phyloP scores from a whole-genome alignment of 2,329 filamentous ascomycete genomes.

The Alternaria panax region DNA sequence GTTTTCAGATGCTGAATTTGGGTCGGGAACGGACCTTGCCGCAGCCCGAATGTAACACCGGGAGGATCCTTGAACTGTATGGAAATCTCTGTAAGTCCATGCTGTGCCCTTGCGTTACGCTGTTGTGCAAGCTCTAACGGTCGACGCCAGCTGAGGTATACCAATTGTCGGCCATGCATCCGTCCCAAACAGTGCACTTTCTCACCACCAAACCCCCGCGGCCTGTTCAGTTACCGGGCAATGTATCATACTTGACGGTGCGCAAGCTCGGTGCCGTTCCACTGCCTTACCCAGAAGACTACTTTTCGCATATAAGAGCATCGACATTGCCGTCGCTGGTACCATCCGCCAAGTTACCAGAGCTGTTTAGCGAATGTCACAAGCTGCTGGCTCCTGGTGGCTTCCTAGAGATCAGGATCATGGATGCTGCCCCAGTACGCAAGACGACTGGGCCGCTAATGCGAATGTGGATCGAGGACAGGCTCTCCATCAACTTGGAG shows the following conservation, averaged over 20 bases:
- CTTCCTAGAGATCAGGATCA: slow-evolving; percentile 65
- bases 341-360: slow-evolving; percentile 63
- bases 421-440: slow-evolving; percentile 67
- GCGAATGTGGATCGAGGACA: slow-evolving; percentile 67
- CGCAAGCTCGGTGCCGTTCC: slow-evolving; percentile 53
- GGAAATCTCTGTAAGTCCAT: slow-evolving; percentile 49
- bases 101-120: slow-evolving; percentile 21
- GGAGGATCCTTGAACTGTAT: slow-evolving; percentile 49
- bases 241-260: slow-evolving; percentile 40
- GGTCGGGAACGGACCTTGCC: slow-evolving; percentile 32
- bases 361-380: slow-evolving; percentile 64
- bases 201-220: slow-evolving; percentile 44
- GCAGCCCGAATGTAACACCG: slow-evolving; percentile 39
- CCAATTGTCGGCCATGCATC: slow-evolving; percentile 54
- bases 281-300: slow-evolving; percentile 56
- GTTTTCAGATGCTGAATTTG: slow-evolving; percentile 54
- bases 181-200: slow-evolving; percentile 47
- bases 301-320: slow-evolving; percentile 50
- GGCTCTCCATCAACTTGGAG: slow-evolving; percentile 67
- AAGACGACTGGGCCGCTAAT: slow-evolving; percentile 65
- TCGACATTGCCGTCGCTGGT: slow-evolving; percentile 65
- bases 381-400: slow-evolving; percentile 64
- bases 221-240: slow-evolving; percentile 44
- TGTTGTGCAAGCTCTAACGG: slow-evolving; percentile 40
- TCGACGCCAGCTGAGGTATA: slow-evolving; percentile 51